A percentile compares a stretch with the other conserved stretches of the same genome.
phyloP scores from a whole-genome alignment of 2,329 filamentous ascomycete genomes.

The Chlorencoelia australis region DNA sequence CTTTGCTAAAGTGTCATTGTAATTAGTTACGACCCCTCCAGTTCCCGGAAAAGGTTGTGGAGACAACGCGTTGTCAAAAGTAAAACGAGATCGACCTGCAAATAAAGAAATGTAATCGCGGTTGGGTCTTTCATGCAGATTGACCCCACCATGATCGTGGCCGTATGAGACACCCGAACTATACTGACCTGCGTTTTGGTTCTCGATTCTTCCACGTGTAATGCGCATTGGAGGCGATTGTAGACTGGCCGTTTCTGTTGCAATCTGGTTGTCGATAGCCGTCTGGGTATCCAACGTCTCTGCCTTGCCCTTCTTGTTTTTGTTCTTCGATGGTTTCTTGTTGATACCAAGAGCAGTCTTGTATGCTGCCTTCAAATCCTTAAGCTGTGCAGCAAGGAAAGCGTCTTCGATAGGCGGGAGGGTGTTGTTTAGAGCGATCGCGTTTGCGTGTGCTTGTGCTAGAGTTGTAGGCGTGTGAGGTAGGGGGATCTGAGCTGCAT shows the following conservation, averaged over 20 bases:
- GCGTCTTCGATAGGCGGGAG: slow-evolving; percentile 14
- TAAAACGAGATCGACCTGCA: neutral
- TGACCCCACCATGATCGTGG: slow-evolving; percentile 1
- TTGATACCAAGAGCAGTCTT: slow-evolving; percentile 21
- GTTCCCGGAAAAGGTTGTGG: neutral
- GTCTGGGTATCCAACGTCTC: slow-evolving; percentile 5
- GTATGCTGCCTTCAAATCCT: slow-evolving; percentile 27
- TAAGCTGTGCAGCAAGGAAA: slow-evolving; percentile 19
- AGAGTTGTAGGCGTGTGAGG: slow-evolving; percentile 11
- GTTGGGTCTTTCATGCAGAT: slow-evolving; percentile 5
- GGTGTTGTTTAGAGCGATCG: slow-evolving; percentile 11
- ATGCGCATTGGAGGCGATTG: slow-evolving; percentile 11
- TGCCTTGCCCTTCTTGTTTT: slow-evolving; percentile 17
- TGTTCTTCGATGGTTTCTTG: slow-evolving; percentile 20
- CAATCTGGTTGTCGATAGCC: too few relatives aligned
- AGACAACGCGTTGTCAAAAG: too few relatives aligned
- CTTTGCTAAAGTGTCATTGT: slow-evolving; percentile 15
- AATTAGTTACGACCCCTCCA: slow-evolving; percentile 4
- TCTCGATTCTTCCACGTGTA: slow-evolving; percentile 21
- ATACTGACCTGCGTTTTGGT: slow-evolving; percentile 27
- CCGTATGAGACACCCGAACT: slow-evolving; percentile 10
- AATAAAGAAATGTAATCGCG: slow-evolving; percentile 13
- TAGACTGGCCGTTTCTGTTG: too few relatives aligned
- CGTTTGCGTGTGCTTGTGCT: slow-evolving; percentile 9
- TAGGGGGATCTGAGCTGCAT: slow-evolving; percentile 13